Evolutionary conservation across 2,329 filamentous ascomycete genomes (phyloP).

Genomic region (Pseudogymnoascus sp.): DNA sequence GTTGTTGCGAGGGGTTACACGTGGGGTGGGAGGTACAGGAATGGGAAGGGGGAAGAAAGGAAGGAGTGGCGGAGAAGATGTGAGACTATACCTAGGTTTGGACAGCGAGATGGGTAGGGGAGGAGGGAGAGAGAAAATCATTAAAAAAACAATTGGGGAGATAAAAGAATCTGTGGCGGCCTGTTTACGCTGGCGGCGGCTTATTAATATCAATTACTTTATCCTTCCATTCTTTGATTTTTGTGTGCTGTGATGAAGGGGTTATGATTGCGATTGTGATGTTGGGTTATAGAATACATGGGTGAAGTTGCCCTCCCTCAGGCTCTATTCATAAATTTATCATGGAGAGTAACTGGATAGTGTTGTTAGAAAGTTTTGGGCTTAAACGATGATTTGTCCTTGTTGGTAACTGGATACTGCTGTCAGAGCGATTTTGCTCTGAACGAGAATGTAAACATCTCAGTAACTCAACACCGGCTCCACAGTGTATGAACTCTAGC

Average conservation of each 20-base stretch:
- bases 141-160: neutral
- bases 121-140: neutral
- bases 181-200: neutral
- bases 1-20: neutral
- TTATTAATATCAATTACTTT: conserved; percentile 8
- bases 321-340: neutral
- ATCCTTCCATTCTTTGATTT: neutral
- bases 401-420: neutral
- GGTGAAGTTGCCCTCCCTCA: neutral
- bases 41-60: too few relatives aligned
- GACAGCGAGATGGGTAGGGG: neutral
- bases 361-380: neutral
- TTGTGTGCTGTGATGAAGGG: neutral
- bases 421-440: neutral
- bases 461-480: neutral
- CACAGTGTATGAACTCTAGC: neutral
- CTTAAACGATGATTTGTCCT: neutral
- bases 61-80: too few relatives aligned
- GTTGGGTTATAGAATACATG: neutral
- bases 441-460: neutral
- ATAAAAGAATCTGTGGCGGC: neutral
- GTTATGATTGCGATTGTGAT: neutral
- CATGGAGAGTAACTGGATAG: neutral
- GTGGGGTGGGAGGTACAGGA: neutral
- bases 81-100: neutral